Evolutionary conservation across 345 rosid species (phyloP).

Genomic region (Laguncularia racemosa): DNA sequence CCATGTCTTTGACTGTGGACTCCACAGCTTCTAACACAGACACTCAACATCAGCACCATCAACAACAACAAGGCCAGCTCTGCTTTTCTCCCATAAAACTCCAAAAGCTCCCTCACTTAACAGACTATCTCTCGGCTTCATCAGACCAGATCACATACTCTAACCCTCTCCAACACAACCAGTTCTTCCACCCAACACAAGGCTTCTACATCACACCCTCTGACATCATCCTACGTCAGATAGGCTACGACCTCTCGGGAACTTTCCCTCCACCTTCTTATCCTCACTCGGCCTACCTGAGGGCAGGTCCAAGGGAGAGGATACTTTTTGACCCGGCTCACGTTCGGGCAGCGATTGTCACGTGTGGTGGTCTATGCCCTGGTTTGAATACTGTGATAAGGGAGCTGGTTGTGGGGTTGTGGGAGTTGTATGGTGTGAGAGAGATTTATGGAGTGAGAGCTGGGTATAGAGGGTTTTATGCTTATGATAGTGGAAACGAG

Average conservation of each 20-base stretch:
- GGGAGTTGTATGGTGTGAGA: conserved; percentile 81
- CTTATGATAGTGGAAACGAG: conserved; percentile 16
- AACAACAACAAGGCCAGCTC: neutral
- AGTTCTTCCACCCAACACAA: conserved; percentile 45
- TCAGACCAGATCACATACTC: conserved; percentile 20
- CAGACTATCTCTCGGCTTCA: conserved; percentile 22
- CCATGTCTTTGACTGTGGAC: too few species aligned
- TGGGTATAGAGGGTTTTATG: conserved; percentile 86
- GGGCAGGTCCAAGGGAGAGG: conserved; percentile 68
- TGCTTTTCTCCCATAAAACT: conserved; percentile 20
- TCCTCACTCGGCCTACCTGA: conserved; percentile 37
- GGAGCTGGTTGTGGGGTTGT: conserved; percentile 77
- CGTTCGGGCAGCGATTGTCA: conserved; percentile 61
- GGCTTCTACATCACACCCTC: conserved; percentile 60
- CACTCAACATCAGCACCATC: too few species aligned
- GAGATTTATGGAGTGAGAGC: conserved; percentile 64
- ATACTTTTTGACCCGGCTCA: conserved; percentile 36
- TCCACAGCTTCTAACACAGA: too few species aligned
- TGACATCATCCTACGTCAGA: conserved; percentile 61
- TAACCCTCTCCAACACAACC: conserved; percentile 56
- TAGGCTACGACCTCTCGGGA: conserved; percentile 42
- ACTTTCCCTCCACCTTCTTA: conserved; percentile 11
- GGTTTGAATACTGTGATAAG: conserved; percentile 84
- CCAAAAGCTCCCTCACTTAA: conserved; percentile 32
- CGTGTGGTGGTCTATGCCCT: conserved; percentile 90